Percentiles rank a stretch among this genome's conserved stretches.
phyloP scores from a whole-genome alignment of 2,329 filamentous ascomycete genomes.

The Penicillium sp. region DNA sequence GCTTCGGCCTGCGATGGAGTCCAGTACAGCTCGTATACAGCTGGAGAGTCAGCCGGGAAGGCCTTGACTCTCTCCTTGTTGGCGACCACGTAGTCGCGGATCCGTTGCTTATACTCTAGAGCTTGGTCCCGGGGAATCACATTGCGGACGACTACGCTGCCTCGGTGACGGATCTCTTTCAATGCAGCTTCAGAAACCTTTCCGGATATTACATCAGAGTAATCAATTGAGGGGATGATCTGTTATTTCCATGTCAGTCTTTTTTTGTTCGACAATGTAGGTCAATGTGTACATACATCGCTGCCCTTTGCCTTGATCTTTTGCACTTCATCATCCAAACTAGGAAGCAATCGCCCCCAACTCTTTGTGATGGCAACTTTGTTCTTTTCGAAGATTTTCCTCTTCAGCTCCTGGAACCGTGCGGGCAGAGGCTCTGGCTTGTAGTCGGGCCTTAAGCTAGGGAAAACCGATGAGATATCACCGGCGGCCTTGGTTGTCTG shows the following conservation, averaged over 20 bases:
- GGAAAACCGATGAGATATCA: slow-evolving; percentile 51
- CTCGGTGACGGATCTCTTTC: slow-evolving; percentile 58
- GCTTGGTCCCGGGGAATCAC: slow-evolving; percentile 65
- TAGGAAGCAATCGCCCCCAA: slow-evolving; percentile 44
- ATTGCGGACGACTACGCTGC: slow-evolving; percentile 62
- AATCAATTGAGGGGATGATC: slow-evolving; percentile 46
- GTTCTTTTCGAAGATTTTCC: slow-evolving; percentile 38
- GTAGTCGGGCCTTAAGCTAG: slow-evolving; percentile 44
- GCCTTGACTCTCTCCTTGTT: slow-evolving; percentile 57
- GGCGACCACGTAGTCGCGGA: slow-evolving; percentile 62
- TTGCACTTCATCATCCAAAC: slow-evolving; percentile 40
- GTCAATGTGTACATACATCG: slow-evolving; percentile 30
- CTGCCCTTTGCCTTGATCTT: slow-evolving; percentile 43
- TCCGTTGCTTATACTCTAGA: slow-evolving; percentile 61
- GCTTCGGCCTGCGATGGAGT: slow-evolving; percentile 66
- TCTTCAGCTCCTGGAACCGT: slow-evolving; percentile 44
- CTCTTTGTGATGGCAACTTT: slow-evolving; percentile 39
- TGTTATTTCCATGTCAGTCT: slow-evolving; percentile 14
- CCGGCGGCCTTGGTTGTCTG: slow-evolving; percentile 44
- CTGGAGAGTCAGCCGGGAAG: slow-evolving; percentile 64
- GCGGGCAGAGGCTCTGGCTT: slow-evolving; percentile 42
- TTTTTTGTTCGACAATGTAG: neutral
- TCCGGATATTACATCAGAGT: slow-evolving; percentile 39
- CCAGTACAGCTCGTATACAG: slow-evolving; percentile 77
- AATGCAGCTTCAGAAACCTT: slow-evolving; percentile 34